These are phyloP conservation scores for Neofusicoccum sp. DNA, from an alignment of 2,329 filamentous ascomycete genomes.

Conservation along the genomic window DNA sequence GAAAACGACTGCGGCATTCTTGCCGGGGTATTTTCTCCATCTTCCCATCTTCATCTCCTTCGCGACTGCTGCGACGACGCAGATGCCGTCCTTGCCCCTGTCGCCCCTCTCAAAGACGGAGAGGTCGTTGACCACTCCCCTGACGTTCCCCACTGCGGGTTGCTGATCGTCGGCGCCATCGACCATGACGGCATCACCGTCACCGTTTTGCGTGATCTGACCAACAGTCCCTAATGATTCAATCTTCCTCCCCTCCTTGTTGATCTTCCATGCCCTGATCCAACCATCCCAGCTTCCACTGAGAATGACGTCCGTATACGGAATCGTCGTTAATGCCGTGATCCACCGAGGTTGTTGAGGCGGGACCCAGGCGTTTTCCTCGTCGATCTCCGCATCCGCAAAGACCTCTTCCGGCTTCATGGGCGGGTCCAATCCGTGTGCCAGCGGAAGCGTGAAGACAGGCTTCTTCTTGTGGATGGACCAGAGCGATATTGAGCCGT, in stretches of 20 bases:
- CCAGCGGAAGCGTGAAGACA: slow-evolving; percentile 74
- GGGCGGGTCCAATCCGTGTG: slow-evolving; percentile 81
- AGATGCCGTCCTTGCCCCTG: slow-evolving; percentile 71
- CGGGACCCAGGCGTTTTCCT: slow-evolving; percentile 39
- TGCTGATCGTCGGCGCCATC: slow-evolving; percentile 23
- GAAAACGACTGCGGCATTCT: slow-evolving; percentile 86
- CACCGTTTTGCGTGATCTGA: slow-evolving; percentile 14
- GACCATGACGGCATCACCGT: slow-evolving; percentile 21
- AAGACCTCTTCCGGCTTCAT: slow-evolving; percentile 69
- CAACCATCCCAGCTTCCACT: slow-evolving; percentile 94
- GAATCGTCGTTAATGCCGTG: slow-evolving; percentile 82
- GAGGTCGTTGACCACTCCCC: slow-evolving; percentile 86
- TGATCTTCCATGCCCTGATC: slow-evolving; percentile 82
- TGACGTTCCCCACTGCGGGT: slow-evolving; percentile 45
- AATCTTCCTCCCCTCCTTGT: slow-evolving; percentile 61
- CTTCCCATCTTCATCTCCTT: slow-evolving; percentile 84
- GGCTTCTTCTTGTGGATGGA: slow-evolving; percentile 93
- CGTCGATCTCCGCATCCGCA: slow-evolving; percentile 65
- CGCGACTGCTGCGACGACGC: slow-evolving; percentile 80
- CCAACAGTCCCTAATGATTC: slow-evolving; percentile 72
- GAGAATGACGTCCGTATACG: slow-evolving; percentile 87
- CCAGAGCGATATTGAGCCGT: slow-evolving; percentile 85
- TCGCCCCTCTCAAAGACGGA: slow-evolving; percentile 84
- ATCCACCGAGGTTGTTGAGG: slow-evolving; percentile 78
- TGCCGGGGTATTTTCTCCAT: slow-evolving; percentile 67